Base-by-base conservation (phyloP, 2,329 filamentous ascomycete species). In the Hypocreales sp. region DNA sequence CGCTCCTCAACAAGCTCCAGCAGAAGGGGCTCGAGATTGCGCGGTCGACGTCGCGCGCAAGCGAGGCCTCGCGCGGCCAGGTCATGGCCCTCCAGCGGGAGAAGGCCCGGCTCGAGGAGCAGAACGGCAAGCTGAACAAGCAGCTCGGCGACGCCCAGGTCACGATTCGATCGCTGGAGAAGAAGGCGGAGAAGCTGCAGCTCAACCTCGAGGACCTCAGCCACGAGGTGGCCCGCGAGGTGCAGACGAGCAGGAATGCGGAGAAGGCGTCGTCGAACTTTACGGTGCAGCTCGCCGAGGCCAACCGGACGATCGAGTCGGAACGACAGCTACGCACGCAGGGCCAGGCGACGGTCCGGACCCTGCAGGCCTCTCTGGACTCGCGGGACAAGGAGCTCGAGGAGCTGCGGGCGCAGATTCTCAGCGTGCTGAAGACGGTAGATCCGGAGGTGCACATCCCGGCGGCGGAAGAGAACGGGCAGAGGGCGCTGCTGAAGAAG, bases 21-120 rank as follows among this genome's bases (percentile, higher is more conserved):
- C 87, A 95, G 45, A 95, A 95, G 60, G 90, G 92, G 17, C 67
- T 98, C 6, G 87, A 98, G 46, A 92, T 98, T 49, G 87, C 87
- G 22, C 72, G 90, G 24, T 90, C 87, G 1, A 82, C 72, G 33
- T 92, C 86, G 5, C 77, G 78, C 32, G 87, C 80, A 17, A 84
- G 71, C 34, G 87, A 95, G 40, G 80, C 74, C 18, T 81, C 84
- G 25, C 75, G 86, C 20, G 67, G 75, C 3, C 79, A 90, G 38
- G 61, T 94, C 25, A 53, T 70, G 21, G 72, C 76, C 32, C 59
- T 94, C 16, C 83, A 87, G 36, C 70, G 75, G 11, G 87, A 94
- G 44, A 95, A 93, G 55, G 51, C 67, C 2, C 82, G 78, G 41
- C 53, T 80, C 0, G 86, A 94, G 32, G 84, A 93, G 38, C 77